phyloP scores from a whole-genome alignment of 768 basidiomycete genomes.

The Xerocomus spinulosus region DNA sequence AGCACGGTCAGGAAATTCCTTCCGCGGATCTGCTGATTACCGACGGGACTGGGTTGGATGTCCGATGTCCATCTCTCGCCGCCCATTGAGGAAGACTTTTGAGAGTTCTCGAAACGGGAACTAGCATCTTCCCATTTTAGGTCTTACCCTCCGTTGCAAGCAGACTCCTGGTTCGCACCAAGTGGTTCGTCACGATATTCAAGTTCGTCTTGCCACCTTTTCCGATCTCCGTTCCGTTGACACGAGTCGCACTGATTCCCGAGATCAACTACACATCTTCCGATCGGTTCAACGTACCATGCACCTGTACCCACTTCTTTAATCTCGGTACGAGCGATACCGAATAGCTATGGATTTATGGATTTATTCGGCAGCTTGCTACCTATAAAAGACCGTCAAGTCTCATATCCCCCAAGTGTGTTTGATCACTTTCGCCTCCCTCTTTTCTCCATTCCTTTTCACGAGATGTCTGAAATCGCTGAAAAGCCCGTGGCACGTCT shows the following conservation, averaged over 20 bases:
- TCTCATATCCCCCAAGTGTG: background rate
- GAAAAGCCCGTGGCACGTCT: slow-evolving; percentile 15
- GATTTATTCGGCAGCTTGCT: background rate
- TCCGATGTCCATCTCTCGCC: background rate
- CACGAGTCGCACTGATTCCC: background rate
- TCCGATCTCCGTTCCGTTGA: background rate
- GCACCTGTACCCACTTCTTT: slow-evolving; percentile 6
- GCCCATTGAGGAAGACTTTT: background rate
- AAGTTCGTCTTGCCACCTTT: background rate
- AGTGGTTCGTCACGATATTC: background rate
- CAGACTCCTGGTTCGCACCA: background rate
- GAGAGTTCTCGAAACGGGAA: background rate
- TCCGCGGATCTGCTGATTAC: background rate
- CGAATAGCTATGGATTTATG: background rate
- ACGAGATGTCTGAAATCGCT: slow-evolving; percentile 19
- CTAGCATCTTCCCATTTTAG: background rate
- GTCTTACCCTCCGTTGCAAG: background rate
- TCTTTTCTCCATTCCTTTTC: slow-evolving; percentile 2
- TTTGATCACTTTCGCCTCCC: background rate
- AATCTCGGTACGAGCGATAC: background rate
- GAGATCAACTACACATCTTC: slow-evolving; percentile 3
- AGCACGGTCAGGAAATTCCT: background rate
- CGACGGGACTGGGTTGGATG: background rate
- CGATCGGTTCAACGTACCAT: slow-evolving; percentile 3
- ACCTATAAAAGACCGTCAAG: slow-evolving; percentile 22